Evolutionary conservation across 345 rosid species (phyloP).

Genomic region (Orychophragmus violaceus): DNA sequence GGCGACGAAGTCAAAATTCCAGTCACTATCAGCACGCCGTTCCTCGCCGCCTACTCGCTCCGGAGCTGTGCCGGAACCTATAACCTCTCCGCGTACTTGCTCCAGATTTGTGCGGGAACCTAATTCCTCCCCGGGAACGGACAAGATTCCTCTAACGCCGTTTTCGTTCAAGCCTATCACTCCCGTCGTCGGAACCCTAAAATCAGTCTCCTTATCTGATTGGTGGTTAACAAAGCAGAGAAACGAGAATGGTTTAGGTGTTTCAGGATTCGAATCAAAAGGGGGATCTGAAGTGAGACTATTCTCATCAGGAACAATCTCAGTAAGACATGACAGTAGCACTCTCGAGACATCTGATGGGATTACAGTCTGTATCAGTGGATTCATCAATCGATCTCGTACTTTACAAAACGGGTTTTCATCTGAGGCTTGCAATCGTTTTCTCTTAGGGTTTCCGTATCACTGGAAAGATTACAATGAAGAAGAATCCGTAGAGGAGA

Average conservation of each 20-base stretch:
- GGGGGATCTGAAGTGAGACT: constrained; percentile 6
- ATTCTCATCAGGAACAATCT: constrained; percentile 22
- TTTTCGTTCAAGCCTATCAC: not conserved
- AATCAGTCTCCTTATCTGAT: constrained; percentile 1
- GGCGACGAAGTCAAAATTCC: not conserved
- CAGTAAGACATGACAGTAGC: constrained; percentile 2
- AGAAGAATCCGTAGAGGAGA: not conserved
- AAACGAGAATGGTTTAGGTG: not conserved
- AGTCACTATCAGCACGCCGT: not conserved
- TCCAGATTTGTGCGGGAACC: not conserved
- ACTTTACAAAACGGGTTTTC: constrained; percentile 13
- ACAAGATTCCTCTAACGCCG: not conserved
- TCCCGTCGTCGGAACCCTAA: constrained; percentile 3
- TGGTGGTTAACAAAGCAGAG: constrained; percentile 25
- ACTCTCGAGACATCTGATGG: constrained; percentile 26
- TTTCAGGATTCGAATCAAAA: constrained; percentile 21
- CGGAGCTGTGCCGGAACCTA: not conserved
- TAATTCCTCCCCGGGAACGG: not conserved
- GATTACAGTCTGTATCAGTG: constrained; percentile 5
- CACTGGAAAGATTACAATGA: constrained; percentile 11
- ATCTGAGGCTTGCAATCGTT: constrained; percentile 8
- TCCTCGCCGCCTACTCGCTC: not conserved
- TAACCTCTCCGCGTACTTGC: not conserved
- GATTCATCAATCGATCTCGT: constrained; percentile 2
- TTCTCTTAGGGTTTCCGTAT: constrained; percentile 22